Percentiles rank a stretch among this genome's conserved stretches.
Conservation (phyloP, 495 filamentous ascomycete genomes). For the Daldinia decipiens region DNA sequence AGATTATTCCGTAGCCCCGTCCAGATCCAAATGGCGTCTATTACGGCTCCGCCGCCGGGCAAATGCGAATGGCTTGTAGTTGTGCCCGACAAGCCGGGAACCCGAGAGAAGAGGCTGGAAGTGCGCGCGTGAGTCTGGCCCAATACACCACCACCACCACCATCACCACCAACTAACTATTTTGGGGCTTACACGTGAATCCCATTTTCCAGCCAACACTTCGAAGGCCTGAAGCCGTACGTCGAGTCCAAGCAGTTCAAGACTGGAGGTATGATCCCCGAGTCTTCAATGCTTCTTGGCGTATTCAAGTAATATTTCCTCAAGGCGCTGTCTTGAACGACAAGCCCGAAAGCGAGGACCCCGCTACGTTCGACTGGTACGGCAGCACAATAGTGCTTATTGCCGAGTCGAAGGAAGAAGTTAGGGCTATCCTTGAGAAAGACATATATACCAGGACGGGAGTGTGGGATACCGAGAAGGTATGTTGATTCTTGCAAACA, state of each 20-base stretch:
- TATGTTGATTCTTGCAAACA: constrained; percentile 46
- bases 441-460: constrained; percentile 76
- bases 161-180: neutral
- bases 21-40: constrained; percentile 55
- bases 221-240: constrained; percentile 58
- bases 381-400: constrained; percentile 73
- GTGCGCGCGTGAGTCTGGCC: constrained; percentile 70
- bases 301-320: constrained; percentile 5
- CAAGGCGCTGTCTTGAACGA: constrained; percentile 77
- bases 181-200: constrained; percentile 23
- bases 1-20: constrained; percentile 29
- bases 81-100: constrained; percentile 77
- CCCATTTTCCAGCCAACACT: constrained; percentile 61
- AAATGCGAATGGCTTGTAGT: constrained; percentile 88
- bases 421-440: constrained; percentile 69
- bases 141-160: neutral
- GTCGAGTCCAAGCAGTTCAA: constrained; percentile 61
- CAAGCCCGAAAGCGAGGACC: constrained; percentile 69
- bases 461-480: constrained; percentile 88
- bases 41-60: constrained; percentile 37
- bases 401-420: constrained; percentile 74
- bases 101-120: constrained; percentile 73
- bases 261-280: constrained; percentile 65
- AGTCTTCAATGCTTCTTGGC: neutral
- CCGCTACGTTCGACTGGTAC: constrained; percentile 67